Conservation (phyloP, 768 basidiomycete species). For the Boletales sp. region DNA sequence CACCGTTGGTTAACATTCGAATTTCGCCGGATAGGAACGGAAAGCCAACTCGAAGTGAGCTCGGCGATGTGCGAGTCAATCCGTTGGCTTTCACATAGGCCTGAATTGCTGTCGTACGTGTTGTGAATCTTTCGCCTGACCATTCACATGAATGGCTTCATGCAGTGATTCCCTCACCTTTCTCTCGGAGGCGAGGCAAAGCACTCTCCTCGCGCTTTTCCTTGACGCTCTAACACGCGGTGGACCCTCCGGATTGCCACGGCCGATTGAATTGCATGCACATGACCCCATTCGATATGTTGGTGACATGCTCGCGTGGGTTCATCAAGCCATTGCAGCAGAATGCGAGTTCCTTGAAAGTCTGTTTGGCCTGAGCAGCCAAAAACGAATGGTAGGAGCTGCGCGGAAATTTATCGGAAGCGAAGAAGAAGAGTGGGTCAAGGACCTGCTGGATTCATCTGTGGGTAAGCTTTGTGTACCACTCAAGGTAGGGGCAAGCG, state of each 20-base stretch:
- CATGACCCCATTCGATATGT: conserved; percentile 96
- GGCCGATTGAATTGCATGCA: conserved; percentile 96
- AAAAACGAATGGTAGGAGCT: conserved; percentile 69
- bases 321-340: conserved; percentile 92
- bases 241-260: conserved; percentile 77
- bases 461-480: conserved; percentile 84
- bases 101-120: conserved; percentile 57
- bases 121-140: not conserved
- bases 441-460: conserved; percentile 74
- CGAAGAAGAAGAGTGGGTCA: conserved; percentile 77
- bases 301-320: conserved; percentile 98
- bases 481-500: conserved; percentile 58
- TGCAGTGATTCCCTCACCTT: conserved; percentile 68
- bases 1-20: conserved; percentile 82
- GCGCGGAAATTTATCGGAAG: conserved; percentile 49
- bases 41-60: conserved; percentile 68
- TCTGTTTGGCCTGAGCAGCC: conserved; percentile 65
- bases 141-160: not conserved
- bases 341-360: conserved; percentile 93
- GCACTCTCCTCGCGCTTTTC: conserved; percentile 77
- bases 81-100: conserved; percentile 66
- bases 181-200: conserved; percentile 80
- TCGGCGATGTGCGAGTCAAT: conserved; percentile 68
- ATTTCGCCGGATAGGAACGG: conserved; percentile 75
- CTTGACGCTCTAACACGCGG: conserved; percentile 86